phyloP scores from a whole-genome alignment of 1,284 basidiomycete genomes.

The Gomphus bonarii region DNA sequence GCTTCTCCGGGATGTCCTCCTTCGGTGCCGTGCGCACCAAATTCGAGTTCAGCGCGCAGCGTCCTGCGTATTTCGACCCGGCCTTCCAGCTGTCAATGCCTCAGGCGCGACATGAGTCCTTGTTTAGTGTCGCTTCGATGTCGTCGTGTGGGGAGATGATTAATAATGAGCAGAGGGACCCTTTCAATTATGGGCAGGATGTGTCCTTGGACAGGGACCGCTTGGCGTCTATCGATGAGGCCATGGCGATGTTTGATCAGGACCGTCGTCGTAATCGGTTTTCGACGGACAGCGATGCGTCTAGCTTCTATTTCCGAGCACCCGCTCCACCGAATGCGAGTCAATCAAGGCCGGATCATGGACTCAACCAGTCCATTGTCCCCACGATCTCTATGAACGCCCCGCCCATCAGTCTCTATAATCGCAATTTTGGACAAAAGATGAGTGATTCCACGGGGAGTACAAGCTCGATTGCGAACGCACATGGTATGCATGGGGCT shows the following conservation, averaged over 20 bases:
- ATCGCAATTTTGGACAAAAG: slow-evolving; percentile 34
- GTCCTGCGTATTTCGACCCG: slow-evolving; percentile 57
- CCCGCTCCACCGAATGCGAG: slow-evolving; percentile 20
- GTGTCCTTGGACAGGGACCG: slow-evolving; percentile 19
- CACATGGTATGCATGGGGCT: slow-evolving; percentile 41
- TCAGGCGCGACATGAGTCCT: slow-evolving; percentile 39
- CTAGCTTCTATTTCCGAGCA: slow-evolving; percentile 61
- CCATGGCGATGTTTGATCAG: slow-evolving; percentile 52
- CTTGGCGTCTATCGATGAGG: slow-evolving; percentile 52
- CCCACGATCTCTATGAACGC: slow-evolving; percentile 36
- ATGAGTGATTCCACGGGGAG: slow-evolving; percentile 44
- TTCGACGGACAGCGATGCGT: slow-evolving; percentile 53
- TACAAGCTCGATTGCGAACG: slow-evolving; percentile 41
- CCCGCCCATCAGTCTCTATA: slow-evolving; percentile 65
- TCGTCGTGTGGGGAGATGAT: slow-evolving; percentile 70
- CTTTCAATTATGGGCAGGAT: slow-evolving; percentile 54
- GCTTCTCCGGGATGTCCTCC: slow-evolving; percentile 61
- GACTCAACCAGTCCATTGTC: slow-evolving; percentile 35
- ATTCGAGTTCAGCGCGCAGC: slow-evolving; percentile 56
- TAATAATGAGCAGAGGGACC: slow-evolving; percentile 52
- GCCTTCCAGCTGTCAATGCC: slow-evolving; percentile 13
- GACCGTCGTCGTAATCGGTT: slow-evolving; percentile 39
- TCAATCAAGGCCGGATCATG: slow-evolving; percentile 31
- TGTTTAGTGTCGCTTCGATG: slow-evolving; percentile 70
- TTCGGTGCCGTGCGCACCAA: slow-evolving; percentile 65